phyloP scores from a whole-genome alignment of 2,329 filamentous ascomycete genomes.

The Didymellaceae sp. region DNA sequence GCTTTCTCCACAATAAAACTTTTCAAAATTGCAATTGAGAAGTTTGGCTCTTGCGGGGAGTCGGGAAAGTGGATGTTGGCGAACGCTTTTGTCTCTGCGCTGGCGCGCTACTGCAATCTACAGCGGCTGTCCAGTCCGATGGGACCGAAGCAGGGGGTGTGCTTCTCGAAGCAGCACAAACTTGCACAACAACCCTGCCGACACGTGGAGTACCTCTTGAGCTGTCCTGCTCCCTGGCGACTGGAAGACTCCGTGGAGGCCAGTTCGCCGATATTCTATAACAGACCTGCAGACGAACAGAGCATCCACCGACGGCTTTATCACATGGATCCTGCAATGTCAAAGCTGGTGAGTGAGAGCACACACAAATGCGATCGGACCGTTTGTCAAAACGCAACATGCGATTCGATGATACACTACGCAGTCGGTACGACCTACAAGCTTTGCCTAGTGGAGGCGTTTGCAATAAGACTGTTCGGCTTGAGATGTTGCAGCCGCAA shows the following conservation, averaged over 20 bases:
- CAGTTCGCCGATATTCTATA: slow-evolving; percentile 22
- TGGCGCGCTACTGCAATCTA: slow-evolving; percentile 44
- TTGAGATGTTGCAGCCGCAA: slow-evolving; percentile 35
- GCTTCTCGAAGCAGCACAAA: slow-evolving; percentile 32
- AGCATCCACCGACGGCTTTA: slow-evolving; percentile 13
- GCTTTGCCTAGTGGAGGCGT: slow-evolving; percentile 6
- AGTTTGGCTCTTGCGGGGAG: slow-evolving; percentile 48
- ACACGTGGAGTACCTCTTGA: slow-evolving; percentile 42
- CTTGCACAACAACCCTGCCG: slow-evolving; percentile 41
- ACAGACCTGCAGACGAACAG: slow-evolving; percentile 20
- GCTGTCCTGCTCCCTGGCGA: slow-evolving; percentile 30
- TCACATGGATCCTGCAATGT: slow-evolving; percentile 13
- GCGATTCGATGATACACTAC: slow-evolving; percentile 24
- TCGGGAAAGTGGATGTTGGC: slow-evolving; percentile 40
- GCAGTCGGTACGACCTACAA: slow-evolving; percentile 14
- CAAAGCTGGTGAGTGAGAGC: slow-evolving; percentile 15
- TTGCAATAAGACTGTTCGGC: slow-evolving; percentile 32
- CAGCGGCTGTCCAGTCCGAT: slow-evolving; percentile 45
- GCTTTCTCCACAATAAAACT: slow-evolving; percentile 39
- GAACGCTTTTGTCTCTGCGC: slow-evolving; percentile 37
- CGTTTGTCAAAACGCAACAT: slow-evolving; percentile 32
- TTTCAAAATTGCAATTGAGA: slow-evolving; percentile 38
- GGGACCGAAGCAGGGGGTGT: slow-evolving; percentile 46
- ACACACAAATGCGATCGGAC: slow-evolving; percentile 21
- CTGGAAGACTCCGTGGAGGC: slow-evolving; percentile 33